A percentile compares a stretch with the other conserved stretches of the same genome.
These are phyloP conservation scores for Pythium rhizo-oryzae DNA, from an alignment of 352 stramenopile genomes.

Conservation along the genomic window DNA sequence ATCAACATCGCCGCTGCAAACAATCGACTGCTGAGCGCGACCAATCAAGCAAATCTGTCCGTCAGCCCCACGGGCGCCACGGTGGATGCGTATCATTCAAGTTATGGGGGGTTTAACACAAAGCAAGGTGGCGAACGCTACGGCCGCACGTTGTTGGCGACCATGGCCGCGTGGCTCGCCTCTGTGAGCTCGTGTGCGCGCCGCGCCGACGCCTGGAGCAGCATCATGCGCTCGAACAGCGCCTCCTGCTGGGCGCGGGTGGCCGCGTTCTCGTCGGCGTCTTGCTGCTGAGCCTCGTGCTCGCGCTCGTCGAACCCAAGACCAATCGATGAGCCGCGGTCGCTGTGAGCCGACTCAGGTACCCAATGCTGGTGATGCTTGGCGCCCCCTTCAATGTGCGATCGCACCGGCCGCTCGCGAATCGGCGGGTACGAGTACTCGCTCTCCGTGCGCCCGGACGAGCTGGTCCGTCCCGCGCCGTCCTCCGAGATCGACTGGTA, in stretches of 20 bases:
- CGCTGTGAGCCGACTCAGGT: background rate
- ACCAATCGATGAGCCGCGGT: background rate
- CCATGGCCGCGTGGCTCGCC: constrained; percentile 9
- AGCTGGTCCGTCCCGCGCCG: background rate
- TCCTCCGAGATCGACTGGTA: background rate
- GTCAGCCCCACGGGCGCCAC: background rate
- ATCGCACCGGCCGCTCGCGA: background rate
- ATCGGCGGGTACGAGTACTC: background rate
- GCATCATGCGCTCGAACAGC: constrained; percentile 18
- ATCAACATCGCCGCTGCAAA: background rate
- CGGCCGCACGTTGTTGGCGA: constrained; percentile 1
- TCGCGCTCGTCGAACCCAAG: background rate
- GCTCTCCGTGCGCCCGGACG: background rate
- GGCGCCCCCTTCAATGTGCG: background rate
- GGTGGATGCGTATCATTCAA: background rate
- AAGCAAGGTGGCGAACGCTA: background rate
- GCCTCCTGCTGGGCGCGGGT: constrained; percentile 7
- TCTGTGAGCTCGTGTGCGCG: constrained; percentile 15
- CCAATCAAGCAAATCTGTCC: background rate
- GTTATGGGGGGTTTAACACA: background rate
- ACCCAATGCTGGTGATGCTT: background rate
- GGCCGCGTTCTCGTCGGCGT: background rate
- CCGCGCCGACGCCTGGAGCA: constrained; percentile 14
- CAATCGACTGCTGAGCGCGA: background rate
- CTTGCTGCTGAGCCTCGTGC: too few species aligned